Percentiles rank a stretch among this genome's conserved stretches.
These are phyloP conservation scores for Cylindrodendrum hubeiense DNA, from an alignment of 2,329 filamentous ascomycete genomes.

Conservation along the genomic window DNA sequence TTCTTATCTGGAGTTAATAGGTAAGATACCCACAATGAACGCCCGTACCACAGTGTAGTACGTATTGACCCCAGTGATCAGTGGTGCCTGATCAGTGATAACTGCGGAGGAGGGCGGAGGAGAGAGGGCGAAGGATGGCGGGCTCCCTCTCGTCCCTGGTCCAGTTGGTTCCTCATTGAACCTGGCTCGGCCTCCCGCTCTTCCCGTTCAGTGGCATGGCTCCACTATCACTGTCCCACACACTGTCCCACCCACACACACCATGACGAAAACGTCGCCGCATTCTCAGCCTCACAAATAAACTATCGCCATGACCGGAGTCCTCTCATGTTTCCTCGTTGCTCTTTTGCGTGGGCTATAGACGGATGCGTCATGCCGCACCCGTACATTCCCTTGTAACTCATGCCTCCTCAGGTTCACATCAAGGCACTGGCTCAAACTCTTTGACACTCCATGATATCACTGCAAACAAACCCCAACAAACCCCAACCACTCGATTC, in stretches of 20 bases:
- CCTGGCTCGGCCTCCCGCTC: not conserved
- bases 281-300: not conserved
- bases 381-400: not conserved
- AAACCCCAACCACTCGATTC: too few species aligned
- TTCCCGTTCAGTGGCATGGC: not conserved
- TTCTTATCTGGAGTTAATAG: conserved; percentile 13
- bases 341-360: too few species aligned
- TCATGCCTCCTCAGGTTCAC: not conserved
- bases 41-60: not conserved
- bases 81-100: not conserved
- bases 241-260: too few species aligned
- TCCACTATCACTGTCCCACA: too few species aligned
- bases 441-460: too few species aligned
- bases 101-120: not conserved
- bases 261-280: not conserved
- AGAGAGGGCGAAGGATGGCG: too few species aligned
- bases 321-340: too few species aligned
- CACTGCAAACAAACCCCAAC: too few species aligned
- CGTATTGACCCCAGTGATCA: not conserved
- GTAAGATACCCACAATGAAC: conserved; percentile 1
- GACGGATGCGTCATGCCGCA: not conserved
- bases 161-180: not conserved
- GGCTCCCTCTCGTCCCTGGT: not conserved
- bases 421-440: not conserved
- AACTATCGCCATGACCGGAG: not conserved